Conservation (phyloP, 495 filamentous ascomycete species). For the Letharia lupina region DNA sequence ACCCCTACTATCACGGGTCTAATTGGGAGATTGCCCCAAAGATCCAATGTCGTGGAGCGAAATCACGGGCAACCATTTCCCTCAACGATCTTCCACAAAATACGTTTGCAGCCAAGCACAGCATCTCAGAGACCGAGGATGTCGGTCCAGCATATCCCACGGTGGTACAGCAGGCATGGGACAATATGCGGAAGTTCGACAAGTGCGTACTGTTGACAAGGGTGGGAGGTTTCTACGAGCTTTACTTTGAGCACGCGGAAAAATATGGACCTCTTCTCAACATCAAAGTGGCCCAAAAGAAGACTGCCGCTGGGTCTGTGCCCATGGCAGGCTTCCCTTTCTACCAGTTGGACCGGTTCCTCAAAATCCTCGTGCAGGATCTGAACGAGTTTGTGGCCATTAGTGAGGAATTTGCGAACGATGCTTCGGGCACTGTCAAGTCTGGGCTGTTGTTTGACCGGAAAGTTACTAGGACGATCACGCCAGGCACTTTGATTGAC, state of each 20-base stretch:
- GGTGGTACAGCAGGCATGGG: conserved; percentile 79
- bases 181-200: conserved; percentile 82
- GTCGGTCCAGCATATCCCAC: conserved; percentile 65
- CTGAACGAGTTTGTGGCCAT: conserved; percentile 85
- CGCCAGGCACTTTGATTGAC: conserved; percentile 91
- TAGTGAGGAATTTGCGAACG: conserved; percentile 79
- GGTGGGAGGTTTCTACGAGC: conserved; percentile 91
- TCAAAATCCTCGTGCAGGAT: conserved; percentile 89
- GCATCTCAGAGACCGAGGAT: conserved; percentile 36
- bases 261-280: conserved; percentile 79
- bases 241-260: conserved; percentile 91
- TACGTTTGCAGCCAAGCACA: conserved; percentile 39
- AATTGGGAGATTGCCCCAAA: not conserved
- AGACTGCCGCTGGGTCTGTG: conserved; percentile 62
- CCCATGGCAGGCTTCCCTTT: conserved; percentile 93
- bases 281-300: conserved; percentile 77
- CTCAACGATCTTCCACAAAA: conserved; percentile 62
- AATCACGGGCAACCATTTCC: conserved; percentile 47
- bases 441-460: conserved; percentile 74
- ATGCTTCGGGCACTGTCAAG: conserved; percentile 54
- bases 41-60: conserved; percentile 33
- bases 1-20: conserved; percentile 1
- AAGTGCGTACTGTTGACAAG: conserved; percentile 84
- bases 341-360: conserved; percentile 80
- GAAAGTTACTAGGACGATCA: conserved; percentile 76